phyloP scores from a whole-genome alignment of 2,329 filamentous ascomycete species.

The Cladosporium cucumerinum region DNA sequence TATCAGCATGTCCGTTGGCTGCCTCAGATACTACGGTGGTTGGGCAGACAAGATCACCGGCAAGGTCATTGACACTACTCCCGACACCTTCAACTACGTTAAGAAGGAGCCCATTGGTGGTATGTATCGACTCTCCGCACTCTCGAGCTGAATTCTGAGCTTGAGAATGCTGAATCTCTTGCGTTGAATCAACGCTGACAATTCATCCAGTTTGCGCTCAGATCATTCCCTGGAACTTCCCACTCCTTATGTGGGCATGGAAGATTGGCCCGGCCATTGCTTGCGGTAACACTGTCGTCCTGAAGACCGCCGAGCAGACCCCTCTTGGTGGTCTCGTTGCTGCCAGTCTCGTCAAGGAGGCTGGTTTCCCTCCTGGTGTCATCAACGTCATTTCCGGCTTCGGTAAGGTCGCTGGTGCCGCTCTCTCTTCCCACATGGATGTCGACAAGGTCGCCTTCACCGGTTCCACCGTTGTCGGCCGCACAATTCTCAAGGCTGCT shows the following conservation, averaged over 20 bases:
- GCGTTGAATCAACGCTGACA: not conserved
- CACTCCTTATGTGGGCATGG: conserved; percentile 72
- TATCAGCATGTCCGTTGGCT: conserved; percentile 63
- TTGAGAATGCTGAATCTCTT: not conserved
- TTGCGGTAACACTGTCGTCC: conserved; percentile 54
- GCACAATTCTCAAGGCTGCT: conserved; percentile 36
- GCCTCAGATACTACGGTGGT: conserved; percentile 45
- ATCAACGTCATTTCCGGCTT: conserved; percentile 65
- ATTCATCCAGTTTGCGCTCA: conserved; percentile 34
- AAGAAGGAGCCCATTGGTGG: conserved; percentile 64
- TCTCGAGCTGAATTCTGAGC: not conserved
- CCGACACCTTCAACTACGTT: conserved; percentile 81
- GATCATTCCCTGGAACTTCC: conserved; percentile 81
- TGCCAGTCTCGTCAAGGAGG: conserved; percentile 64
- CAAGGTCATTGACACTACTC: conserved; percentile 49
- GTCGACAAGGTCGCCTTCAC: conserved; percentile 80
- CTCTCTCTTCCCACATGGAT: conserved; percentile 62
- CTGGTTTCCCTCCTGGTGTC: conserved; percentile 73
- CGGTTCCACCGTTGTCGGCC: conserved; percentile 67
- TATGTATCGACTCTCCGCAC: not conserved
- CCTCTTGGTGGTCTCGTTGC: conserved; percentile 56
- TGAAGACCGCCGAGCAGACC: conserved; percentile 57
- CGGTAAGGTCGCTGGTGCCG: conserved; percentile 59
- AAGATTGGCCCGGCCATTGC: conserved; percentile 68
- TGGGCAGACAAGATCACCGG: conserved; percentile 51